phyloP scores from a whole-genome alignment of 148 eudicot species.

The Salicornia ramosissima region DNA sequence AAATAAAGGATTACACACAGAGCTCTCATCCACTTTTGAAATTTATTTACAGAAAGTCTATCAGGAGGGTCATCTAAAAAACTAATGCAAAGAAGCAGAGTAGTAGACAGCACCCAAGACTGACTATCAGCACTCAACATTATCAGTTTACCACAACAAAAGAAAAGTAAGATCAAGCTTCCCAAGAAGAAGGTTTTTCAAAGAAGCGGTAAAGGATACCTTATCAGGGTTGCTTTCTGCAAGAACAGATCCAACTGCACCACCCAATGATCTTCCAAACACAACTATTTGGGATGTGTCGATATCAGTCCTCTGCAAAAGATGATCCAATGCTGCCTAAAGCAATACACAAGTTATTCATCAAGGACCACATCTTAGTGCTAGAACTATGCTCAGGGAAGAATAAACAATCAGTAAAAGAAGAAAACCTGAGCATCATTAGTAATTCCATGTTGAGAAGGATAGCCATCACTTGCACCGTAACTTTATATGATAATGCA shows the following conservation, averaged over 20 bases:
- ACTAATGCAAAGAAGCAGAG: background rate
- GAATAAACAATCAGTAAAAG: background rate
- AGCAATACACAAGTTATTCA: constrained; percentile 8
- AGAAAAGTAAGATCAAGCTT: background rate
- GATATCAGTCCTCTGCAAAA: constrained; percentile 80
- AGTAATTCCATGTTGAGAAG: constrained; percentile 93
- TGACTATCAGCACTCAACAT: background rate
- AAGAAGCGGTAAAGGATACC: constrained; percentile 33
- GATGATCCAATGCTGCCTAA: constrained; percentile 94
- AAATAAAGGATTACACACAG: background rate
- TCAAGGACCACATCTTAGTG: constrained; percentile 8
- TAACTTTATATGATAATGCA: constrained; percentile 43
- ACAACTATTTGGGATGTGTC: constrained; percentile 85
- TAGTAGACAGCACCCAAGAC: background rate
- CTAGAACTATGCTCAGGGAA: background rate
- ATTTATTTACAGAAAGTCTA: background rate
- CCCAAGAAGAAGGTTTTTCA: background rate
- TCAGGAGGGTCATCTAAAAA: background rate
- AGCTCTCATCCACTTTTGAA: background rate
- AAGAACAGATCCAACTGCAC: constrained; percentile 89
- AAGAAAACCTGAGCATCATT: constrained; percentile 82
- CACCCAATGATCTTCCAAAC: constrained; percentile 97
- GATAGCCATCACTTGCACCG: constrained; percentile 95
- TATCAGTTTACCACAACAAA: background rate
- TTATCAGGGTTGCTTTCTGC: constrained; percentile 82